phyloP scores from a whole-genome alignment of 176 grass and related monocot species.

The Bromus sterilis region DNA sequence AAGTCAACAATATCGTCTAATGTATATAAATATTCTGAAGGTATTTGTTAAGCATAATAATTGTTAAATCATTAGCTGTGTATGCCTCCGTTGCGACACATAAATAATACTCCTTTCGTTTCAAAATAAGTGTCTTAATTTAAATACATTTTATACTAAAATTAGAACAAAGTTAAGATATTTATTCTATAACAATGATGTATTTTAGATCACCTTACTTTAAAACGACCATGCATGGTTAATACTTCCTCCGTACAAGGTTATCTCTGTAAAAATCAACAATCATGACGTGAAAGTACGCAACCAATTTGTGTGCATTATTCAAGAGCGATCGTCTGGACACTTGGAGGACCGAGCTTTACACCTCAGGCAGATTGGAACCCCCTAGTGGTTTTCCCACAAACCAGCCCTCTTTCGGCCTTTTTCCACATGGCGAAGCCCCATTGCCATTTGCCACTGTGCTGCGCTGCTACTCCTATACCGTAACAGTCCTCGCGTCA shows the following conservation, averaged over 20 bases:
- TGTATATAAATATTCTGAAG: too few relatives aligned
- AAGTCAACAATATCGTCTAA: too few relatives aligned
- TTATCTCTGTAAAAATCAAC: not conserved
- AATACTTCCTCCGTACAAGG: not conserved
- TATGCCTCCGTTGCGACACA: too few relatives aligned
- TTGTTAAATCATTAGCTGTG: too few relatives aligned
- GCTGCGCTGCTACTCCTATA: not conserved
- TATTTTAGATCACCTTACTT: not conserved
- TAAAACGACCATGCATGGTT: not conserved
- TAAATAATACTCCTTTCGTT: too few relatives aligned
- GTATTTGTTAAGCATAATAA: too few relatives aligned
- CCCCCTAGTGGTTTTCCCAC: slow-evolving; percentile 31
- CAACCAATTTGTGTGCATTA: not conserved
- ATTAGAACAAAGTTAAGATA: too few relatives aligned
- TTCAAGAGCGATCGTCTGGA: not conserved
- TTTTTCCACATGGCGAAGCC: slow-evolving; percentile 1
- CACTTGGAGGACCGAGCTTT: slow-evolving; percentile 28
- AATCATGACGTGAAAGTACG: not conserved
- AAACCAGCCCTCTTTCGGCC: not conserved
- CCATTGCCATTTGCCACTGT: not conserved
- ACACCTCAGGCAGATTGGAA: slow-evolving; percentile 13
- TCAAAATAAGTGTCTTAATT: too few relatives aligned
- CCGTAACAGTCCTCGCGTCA: not conserved
- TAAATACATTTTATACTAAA: too few relatives aligned
- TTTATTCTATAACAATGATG: too few relatives aligned